Percentiles rank a stretch among this genome's conserved stretches.
These are phyloP conservation scores for Cyberlindnera euphorbiiphila DNA, from an alignment of 805 yeast genomes.

Conservation along the genomic window DNA sequence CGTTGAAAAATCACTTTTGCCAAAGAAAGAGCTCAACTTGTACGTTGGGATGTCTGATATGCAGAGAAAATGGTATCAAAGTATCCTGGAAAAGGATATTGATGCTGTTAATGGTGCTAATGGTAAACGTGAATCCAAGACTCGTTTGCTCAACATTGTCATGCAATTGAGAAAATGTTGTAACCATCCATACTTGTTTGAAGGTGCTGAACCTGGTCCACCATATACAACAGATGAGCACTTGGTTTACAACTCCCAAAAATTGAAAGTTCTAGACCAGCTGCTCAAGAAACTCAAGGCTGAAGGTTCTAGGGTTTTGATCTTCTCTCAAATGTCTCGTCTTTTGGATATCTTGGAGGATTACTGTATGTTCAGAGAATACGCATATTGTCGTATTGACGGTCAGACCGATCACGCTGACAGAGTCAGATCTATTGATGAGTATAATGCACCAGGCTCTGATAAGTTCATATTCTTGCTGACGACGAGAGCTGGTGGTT, in stretches of 20 bases:
- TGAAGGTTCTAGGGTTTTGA: slow-evolving; percentile 75
- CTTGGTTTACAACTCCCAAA: slow-evolving; percentile 67
- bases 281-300: slow-evolving; percentile 54
- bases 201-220: slow-evolving; percentile 89
- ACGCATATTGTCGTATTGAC: slow-evolving; percentile 73
- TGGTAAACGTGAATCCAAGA: slow-evolving; percentile 71
- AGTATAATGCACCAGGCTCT: slow-evolving; percentile 70
- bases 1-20: slow-evolving; percentile 74
- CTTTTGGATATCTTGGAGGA: slow-evolving; percentile 78
- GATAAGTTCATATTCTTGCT: slow-evolving; percentile 69
- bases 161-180: slow-evolving; percentile 86
- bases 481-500: slow-evolving; percentile 88
- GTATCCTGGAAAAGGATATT: slow-evolving; percentile 70
- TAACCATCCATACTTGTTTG: slow-evolving; percentile 80
- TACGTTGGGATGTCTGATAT: slow-evolving; percentile 74
- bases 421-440: slow-evolving; percentile 72
- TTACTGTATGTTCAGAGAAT: slow-evolving; percentile 67
- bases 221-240: slow-evolving; percentile 86
- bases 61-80: slow-evolving; percentile 77
- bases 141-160: slow-evolving; percentile 71
- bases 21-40: slow-evolving; percentile 69
- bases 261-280: slow-evolving; percentile 67
- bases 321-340: slow-evolving; percentile 82
- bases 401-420: slow-evolving; percentile 81
- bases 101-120: slow-evolving; percentile 84